Evolutionary conservation across 2,329 filamentous ascomycete genomes (phyloP), one percentile per base, ranked within the genome.

Genomic region (Trichoderma guizhouense): DNA sequence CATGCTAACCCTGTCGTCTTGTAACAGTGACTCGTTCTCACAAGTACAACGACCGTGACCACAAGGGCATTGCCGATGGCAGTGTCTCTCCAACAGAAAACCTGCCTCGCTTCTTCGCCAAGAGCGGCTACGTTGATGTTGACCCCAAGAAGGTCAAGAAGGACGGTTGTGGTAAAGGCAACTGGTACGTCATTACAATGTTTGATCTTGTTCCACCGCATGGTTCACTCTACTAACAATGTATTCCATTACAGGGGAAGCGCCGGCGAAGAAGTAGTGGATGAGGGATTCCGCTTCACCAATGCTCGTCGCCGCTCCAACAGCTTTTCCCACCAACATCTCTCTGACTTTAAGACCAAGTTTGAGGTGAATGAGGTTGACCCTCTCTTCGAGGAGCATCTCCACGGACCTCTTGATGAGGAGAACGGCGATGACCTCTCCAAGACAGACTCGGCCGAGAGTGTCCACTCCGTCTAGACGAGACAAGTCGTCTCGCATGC

Each of bases 71-170:
- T 76, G 91, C 92, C 76, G 92, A 96, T 78, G 93, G 92, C 80
- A 90, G 89, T 72, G 90, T 89, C 73, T 82, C 86, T 66, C 86
- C 89, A 70, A 87, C 92, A 75, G 92, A 96, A 76, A 88, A 92
- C 78, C 85, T 97, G 32, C 95, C 96, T 79, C 93, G 94, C 79
- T 98, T 93, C 89, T 98, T 98, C 82, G 94, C 90, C 83, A 98
- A 98, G 86, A 85, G 89, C 73, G 95, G 95, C 76, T 91, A 92
- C 80, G 86, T 90, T 78, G 94, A 94, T 79, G 86, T 87, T 76
- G 93, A 97, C 79, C 95, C 96, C 73, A 94, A 93, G 83, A 96
- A 97, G 87, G 91, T 92, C 80, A 99, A 99, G 91, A 99, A 99
- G 87, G 93, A 97, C 79, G 95, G 95, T 74, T 92, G 89, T 76